Evolutionary conservation across 148 eudicot genomes (phyloP).

Genomic region (Pouteria glomerata): DNA sequence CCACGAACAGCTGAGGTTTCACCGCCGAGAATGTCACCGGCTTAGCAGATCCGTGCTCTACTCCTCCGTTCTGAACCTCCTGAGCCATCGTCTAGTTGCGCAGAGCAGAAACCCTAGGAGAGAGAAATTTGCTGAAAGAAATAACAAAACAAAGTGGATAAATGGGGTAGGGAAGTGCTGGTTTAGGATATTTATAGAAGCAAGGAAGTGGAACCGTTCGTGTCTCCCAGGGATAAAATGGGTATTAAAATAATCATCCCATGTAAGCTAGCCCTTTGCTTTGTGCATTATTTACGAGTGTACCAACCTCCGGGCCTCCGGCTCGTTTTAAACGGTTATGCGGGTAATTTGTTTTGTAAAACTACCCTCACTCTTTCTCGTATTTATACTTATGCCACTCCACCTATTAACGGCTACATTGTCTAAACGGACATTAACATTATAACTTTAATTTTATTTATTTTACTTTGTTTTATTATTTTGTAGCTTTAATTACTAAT

Average conservation of each 20-base stretch:
- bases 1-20: constrained; percentile 60
- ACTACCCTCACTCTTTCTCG: too few species aligned
- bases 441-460: too few species aligned
- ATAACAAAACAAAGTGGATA: neutral
- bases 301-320: neutral
- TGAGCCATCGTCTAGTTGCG: constrained; percentile 29
- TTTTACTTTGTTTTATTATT: too few species aligned
- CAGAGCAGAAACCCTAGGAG: constrained; percentile 26
- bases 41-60: constrained; percentile 17
- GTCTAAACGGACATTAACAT: too few species aligned
- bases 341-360: too few species aligned
- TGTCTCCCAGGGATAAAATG: constrained; percentile 9
- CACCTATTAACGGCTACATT: too few species aligned
- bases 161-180: neutral
- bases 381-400: too few species aligned
- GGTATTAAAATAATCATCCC: constrained; percentile 1
- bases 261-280: neutral
- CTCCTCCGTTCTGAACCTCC: constrained; percentile 41
- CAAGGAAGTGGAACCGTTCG: constrained; percentile 44
- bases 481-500: too few species aligned
- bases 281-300: neutral
- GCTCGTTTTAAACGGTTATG: too few species aligned
- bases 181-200: constrained; percentile 33
- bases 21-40: constrained; percentile 42
- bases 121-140: neutral